phyloP scores from a whole-genome alignment of 805 yeast species.

The Tetrapisispora iriomotensis region DNA sequence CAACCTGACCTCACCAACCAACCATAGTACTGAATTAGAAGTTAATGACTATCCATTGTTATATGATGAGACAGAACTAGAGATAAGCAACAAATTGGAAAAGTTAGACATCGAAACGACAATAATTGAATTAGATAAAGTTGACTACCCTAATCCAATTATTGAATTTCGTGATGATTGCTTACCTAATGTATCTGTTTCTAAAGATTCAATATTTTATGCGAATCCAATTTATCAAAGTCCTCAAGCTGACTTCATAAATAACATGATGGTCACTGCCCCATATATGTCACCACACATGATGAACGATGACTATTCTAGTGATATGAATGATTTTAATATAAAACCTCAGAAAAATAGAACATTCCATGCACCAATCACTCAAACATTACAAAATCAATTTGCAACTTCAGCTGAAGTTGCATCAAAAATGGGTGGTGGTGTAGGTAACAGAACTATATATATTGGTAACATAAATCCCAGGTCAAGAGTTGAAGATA shows the following conservation, averaged over 20 bases:
- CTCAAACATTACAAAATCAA: conserved; percentile 24
- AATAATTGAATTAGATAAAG: neutral
- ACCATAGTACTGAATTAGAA: neutral
- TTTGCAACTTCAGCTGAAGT: conserved; percentile 22
- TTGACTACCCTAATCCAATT: neutral
- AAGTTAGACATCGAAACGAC: neutral
- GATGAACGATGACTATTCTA: neutral
- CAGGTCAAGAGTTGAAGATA: conserved; percentile 56
- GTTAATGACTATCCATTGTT: neutral
- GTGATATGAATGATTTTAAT: neutral
- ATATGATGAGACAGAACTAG: neutral
- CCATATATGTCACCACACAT: conserved; percentile 1
- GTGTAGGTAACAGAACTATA: conserved; percentile 52
- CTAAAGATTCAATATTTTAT: neutral
- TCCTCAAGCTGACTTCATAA: neutral
- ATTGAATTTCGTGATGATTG: neutral
- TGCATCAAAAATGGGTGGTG: conserved; percentile 26
- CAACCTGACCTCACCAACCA: neutral
- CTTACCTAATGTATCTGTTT: neutral
- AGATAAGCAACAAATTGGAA: neutral
- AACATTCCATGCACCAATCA: conserved; percentile 13
- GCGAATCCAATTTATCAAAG: neutral
- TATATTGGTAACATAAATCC: conserved; percentile 60
- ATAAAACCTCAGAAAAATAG: neutral
- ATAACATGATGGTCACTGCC: neutral